These are phyloP conservation scores for Priceomyces carsonii DNA, from an alignment of 805 yeast genomes.

Conservation along the genomic window DNA sequence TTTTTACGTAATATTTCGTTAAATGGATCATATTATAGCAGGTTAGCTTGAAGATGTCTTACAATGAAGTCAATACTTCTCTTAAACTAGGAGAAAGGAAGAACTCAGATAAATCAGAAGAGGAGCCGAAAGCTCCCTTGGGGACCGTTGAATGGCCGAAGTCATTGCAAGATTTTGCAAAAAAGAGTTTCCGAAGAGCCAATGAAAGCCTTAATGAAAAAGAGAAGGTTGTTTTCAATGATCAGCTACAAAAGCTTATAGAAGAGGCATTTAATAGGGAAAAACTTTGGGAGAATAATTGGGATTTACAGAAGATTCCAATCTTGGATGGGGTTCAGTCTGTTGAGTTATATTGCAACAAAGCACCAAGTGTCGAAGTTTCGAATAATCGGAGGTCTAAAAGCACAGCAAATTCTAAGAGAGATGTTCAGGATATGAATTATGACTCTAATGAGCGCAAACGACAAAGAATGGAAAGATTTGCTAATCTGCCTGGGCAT, in stretches of 20 bases:
- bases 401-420: neutral
- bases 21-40: too few species aligned
- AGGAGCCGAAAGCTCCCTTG: neutral
- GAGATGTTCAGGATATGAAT: constrained; percentile 8
- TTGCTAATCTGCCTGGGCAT: constrained; percentile 27
- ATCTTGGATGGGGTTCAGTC: constrained; percentile 24
- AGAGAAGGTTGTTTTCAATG: constrained; percentile 42
- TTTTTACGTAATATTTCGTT: too few species aligned
- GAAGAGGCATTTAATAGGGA: constrained; percentile 47
- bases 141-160: constrained; percentile 48
- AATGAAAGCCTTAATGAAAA: constrained; percentile 30
- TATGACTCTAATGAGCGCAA: constrained; percentile 36
- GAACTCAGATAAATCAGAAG: constrained; percentile 2
- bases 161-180: constrained; percentile 52
- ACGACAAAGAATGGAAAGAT: constrained; percentile 49
- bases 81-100: constrained; percentile 8
- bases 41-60: constrained; percentile 4
- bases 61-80: constrained; percentile 11
- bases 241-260: constrained; percentile 51
- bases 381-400: neutral
- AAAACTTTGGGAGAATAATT: constrained; percentile 50
- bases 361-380: neutral
- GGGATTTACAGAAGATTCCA: constrained; percentile 56
- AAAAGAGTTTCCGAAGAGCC: constrained; percentile 44
- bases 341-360: constrained; percentile 12